Base-by-base conservation (phyloP, 2,329 filamentous ascomycete species). In the Alternaria triticina region DNA sequence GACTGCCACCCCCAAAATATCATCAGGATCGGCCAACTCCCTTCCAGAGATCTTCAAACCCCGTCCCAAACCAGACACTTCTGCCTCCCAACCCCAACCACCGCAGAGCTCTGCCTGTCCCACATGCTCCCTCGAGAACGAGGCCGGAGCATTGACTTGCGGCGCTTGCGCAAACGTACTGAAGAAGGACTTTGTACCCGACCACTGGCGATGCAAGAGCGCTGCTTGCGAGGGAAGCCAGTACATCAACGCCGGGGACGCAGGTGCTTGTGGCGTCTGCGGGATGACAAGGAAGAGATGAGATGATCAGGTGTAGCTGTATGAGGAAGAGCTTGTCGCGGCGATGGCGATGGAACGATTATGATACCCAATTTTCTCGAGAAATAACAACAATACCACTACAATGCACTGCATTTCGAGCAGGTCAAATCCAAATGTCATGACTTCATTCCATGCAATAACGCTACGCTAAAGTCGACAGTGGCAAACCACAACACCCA, bases 221-320 rank as follows among this genome's bases (percentile, higher is more conserved):
- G 73, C 77, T 4, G 68, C 80, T 3, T 95, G 92, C 74, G 79
- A 79, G 62, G 83, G 80, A 12, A 86, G 84, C 49, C 64, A 71
- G 20, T 95, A 93, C 75, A 73, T 89, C 56, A 95, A 94, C 72
- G 85, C 90, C 11, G 87, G 86, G 1, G 91, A 94, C 76, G 88
- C 85, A 66, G 90, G 89, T 7, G 76, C 89, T 1, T 95, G 92
- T 75, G 91, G 91, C 4, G 79, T 92, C 6, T 95, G 91, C 74
- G 89, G 89, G 15, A 49, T 50, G 15, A 49, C 62, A 12, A 68
- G 52, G 46, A 47, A 58, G 23, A 43, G 30, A 30, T 46, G n/a
- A n/a, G n/a, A n/a, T n/a, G n/a, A n/a, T n/a, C n/a, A n/a, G n/a
- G n/a, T n/a, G n/a, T n/a, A n/a, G n/a, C n/a, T n/a, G n/a, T n/a